Evolutionary conservation across 139 green algal genomes (phyloP), one percentile per base, ranked within the genome.

Genomic region (Auxenochlorella protothecoides): DNA sequence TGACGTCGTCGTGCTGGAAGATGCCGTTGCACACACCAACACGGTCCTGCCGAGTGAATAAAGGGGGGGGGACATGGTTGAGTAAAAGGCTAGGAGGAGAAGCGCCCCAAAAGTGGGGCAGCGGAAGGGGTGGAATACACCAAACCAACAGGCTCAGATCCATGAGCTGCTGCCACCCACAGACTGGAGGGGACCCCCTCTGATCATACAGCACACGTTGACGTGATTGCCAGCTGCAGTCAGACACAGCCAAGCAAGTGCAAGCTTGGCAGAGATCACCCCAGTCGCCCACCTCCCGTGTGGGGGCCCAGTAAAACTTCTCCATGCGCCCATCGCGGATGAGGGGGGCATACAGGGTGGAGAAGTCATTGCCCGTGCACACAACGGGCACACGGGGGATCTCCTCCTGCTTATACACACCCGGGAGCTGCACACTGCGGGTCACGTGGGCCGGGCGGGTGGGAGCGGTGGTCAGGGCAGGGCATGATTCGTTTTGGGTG

Each of bases 271-370:
- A 44, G 27, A 44, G 27, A 44, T 44, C 27, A 44, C 27, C 27
- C 27, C 27, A 44, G 27, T 44, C 27, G 27, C 27, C 27, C 27
- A 44, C 27, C 27, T 44, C 27, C 27, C 27, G 27, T 44, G 68
- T 72, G 62, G 89, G 87, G 79, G 93, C 90, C 95, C 95, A 99
- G 90, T 99, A 99, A 88, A 91, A 99, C 88, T 93, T 95, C 89
- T 99, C 95, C 95, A 99, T 99, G 75, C 95, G 95, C 61, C 95
- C 95, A 78, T 99, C 95, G 84, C 95, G 92, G 74, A 99, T 97
- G 60, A 99, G 89, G 55, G 95, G 95, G 0, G 95, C 95, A 76
- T 98, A 99, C 76, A 99, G 88, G 66, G 93, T 98, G 78, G 87
- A 96, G 90, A 99, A 99, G 77, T 99, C 95, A 84, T 99, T 99